Base-by-base conservation (phyloP, 805 yeast genomes). In the Metschnikowia drakensbergensis region DNA sequence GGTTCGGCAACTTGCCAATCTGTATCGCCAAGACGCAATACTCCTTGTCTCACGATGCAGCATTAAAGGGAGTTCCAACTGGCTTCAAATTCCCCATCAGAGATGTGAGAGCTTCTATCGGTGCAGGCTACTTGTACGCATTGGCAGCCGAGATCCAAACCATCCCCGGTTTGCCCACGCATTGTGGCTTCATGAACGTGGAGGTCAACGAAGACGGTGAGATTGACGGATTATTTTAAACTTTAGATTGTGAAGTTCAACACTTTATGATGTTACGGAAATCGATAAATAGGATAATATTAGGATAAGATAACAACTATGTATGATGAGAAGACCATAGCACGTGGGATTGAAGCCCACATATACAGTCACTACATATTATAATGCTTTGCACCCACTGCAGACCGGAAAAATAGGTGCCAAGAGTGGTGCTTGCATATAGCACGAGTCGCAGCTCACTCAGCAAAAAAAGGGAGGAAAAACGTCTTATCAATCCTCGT, bases 11-110 rank as follows among this genome's bases (percentile, higher is more conserved):
- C 60, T 74, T 86, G 63, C 95, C 95, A 47, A 82, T 86, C 58
- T 86, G 95, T 74, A 79, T 86, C 62, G 95, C 95, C 38, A 86
- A 86, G 74, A 86, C 95, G 3, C 95, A 86, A 67, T 86, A 86
- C 68, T 86, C 94, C 13, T 72, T 86, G 59, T 85, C 92, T 6
- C 94, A 86, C 62, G 95, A 86, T 68, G 87, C 94, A 27, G 79
- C 78, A 40, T 75, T 86, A 71, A 86, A 86, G 73, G 92, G 92
- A 67, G 92, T 84, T 49, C 95, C 95, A 58, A 77, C 82, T 22
- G 92, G 85, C 1, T 86, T 86, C 71, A 81, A 75, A 35, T 82
- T 86, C 73, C 95, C 95, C 49, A 83, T 86, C 58, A 78, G 92
- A 71, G 95, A 86, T 58, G 83, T 86, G 49, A 79, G 88, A 64